Conservation (phyloP, 768 basidiomycete species). For the Trametes sanguinea region DNA sequence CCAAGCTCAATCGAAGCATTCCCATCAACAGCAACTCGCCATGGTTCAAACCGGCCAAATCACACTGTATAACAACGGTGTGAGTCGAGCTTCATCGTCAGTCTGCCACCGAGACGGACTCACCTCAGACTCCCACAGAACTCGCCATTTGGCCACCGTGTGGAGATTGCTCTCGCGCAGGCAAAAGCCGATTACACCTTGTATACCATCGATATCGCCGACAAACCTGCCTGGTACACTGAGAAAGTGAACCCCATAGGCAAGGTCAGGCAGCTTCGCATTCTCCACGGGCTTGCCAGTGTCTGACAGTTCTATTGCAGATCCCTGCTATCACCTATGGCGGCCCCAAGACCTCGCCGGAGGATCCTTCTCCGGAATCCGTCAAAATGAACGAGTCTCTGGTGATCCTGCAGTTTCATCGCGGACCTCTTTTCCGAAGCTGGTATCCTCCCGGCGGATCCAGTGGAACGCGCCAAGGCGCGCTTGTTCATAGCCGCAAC, state of each 20-base stretch:
- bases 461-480: conserved; percentile 53
- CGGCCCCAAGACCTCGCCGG: conserved; percentile 54
- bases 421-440: conserved; percentile 56
- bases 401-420: conserved; percentile 63
- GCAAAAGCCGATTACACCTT: conserved; percentile 47
- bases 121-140: neutral
- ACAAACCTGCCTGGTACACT: conserved; percentile 70
- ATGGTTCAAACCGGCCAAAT: conserved; percentile 30
- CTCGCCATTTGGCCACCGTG: conserved; percentile 34
- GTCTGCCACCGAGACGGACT: too few species aligned
- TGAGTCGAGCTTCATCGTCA: conserved; percentile 40
- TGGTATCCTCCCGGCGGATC: conserved; percentile 52
- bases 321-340: conserved; percentile 63
- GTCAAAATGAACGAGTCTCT: conserved; percentile 63
- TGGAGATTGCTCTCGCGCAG: conserved; percentile 60
- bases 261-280: conserved; percentile 44
- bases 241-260: conserved; percentile 62
- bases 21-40: neutral
- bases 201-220: conserved; percentile 56
- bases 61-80: conserved; percentile 52
- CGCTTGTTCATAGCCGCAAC: conserved; percentile 62
- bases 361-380: conserved; percentile 58
- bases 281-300: neutral
- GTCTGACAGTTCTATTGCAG: conserved; percentile 28
- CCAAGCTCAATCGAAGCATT: neutral